These are phyloP conservation scores for Filobasidium floriforme DNA, from an alignment of 768 basidiomycete species.

Conservation along the genomic window DNA sequence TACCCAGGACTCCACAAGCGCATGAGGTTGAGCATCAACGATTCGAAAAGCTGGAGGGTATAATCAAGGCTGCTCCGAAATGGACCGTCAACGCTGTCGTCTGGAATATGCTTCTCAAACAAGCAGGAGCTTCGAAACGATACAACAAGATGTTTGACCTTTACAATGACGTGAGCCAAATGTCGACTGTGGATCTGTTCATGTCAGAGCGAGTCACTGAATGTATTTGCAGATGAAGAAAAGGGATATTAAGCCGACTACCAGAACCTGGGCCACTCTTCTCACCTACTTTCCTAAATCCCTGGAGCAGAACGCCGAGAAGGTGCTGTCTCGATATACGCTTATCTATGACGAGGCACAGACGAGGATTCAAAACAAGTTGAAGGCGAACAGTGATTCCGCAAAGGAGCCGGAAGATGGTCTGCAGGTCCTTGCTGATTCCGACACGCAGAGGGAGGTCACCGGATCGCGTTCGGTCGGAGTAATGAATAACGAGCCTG, in stretches of 20 bases:
- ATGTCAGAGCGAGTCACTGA: not conserved
- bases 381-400: not conserved
- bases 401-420: not conserved
- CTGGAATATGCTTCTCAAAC: conserved; percentile 34
- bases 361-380: not conserved
- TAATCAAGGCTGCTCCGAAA: conserved; percentile 26
- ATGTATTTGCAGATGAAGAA: conserved; percentile 40
- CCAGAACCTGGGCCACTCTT: conserved; percentile 35
- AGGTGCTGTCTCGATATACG: conserved; percentile 12
- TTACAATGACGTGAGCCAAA: conserved; percentile 40
- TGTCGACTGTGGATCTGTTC: not conserved
- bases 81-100: conserved; percentile 32
- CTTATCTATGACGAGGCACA: conserved; percentile 20
- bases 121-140: conserved; percentile 29
- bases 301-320: not conserved
- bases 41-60: conserved; percentile 14
- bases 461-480: not conserved
- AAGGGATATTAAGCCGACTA: conserved; percentile 34
- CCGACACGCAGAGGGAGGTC: not conserved
- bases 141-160: conserved; percentile 35
- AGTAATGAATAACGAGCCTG: not conserved
- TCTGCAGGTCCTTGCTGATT: not conserved
- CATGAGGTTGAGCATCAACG: not conserved
- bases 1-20: not conserved
- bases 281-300: conserved; percentile 31